Percentiles rank a stretch among this genome's conserved stretches.
Evolutionary conservation across 352 stramenopile genomes (phyloP).

Genomic region (Globisporangium acanthophoron): DNA sequence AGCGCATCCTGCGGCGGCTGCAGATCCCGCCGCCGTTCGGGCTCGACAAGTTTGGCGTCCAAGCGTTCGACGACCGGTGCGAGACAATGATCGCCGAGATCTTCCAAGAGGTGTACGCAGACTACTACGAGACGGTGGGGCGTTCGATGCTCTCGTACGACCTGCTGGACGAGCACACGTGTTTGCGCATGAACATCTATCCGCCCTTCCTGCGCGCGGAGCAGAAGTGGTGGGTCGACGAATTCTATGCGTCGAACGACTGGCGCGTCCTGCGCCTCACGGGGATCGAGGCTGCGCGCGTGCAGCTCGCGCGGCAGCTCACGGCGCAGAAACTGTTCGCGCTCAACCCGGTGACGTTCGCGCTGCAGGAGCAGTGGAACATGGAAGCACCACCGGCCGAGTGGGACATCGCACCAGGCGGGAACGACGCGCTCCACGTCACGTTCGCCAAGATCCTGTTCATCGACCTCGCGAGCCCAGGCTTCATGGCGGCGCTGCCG

Average conservation of each 20-base stretch:
- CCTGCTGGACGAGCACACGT: slow-evolving; percentile 66
- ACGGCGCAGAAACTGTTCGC: slow-evolving; percentile 57
- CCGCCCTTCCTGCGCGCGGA: slow-evolving; percentile 66
- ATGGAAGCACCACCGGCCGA: slow-evolving; percentile 60
- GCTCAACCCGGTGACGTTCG: slow-evolving; percentile 78
- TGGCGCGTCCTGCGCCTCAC: slow-evolving; percentile 85
- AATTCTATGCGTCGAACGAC: slow-evolving; percentile 53
- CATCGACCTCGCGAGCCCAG: slow-evolving; percentile 59
- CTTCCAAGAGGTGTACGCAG: slow-evolving; percentile 69
- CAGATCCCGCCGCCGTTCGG: slow-evolving; percentile 59
- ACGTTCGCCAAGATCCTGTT: slow-evolving; percentile 80
- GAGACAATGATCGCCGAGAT: slow-evolving; percentile 65
- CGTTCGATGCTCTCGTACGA: slow-evolving; percentile 88
- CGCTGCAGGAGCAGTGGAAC: slow-evolving; percentile 87
- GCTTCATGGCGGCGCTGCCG: slow-evolving; percentile 68
- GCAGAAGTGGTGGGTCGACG: slow-evolving; percentile 85
- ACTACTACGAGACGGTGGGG: slow-evolving; percentile 76
- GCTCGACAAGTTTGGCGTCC: slow-evolving; percentile 34
- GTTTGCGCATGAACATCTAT: slow-evolving; percentile 80
- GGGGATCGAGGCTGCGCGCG: slow-evolving; percentile 43
- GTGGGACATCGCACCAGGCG: slow-evolving; percentile 56
- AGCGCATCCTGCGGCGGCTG: slow-evolving; percentile 55
- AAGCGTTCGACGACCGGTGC: slow-evolving; percentile 54
- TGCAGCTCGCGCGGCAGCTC: slow-evolving; percentile 32
- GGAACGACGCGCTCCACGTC: slow-evolving; percentile 8